phyloP scores from a whole-genome alignment of 2,329 filamentous ascomycete species.

The Pseudogymnoascus sp. region DNA sequence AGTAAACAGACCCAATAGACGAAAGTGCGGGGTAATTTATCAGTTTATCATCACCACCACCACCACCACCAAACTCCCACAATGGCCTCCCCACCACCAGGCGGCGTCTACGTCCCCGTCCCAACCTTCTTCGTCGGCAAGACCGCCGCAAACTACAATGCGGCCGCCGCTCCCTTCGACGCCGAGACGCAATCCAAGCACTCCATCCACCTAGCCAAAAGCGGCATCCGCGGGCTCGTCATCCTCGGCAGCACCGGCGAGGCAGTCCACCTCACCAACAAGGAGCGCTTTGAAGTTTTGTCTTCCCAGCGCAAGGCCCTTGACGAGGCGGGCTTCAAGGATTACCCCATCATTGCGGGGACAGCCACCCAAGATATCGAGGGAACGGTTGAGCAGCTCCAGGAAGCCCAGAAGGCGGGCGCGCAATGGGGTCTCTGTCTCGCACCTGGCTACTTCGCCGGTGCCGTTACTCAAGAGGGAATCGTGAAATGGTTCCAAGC shows the following conservation, averaged over 20 bases:
- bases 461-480: constrained; percentile 47
- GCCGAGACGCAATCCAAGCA: constrained; percentile 48
- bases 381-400: constrained; percentile 44
- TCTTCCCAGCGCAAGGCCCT: constrained; percentile 45
- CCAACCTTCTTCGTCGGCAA: constrained; percentile 49
- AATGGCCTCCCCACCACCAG: constrained; percentile 26
- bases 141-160: constrained; percentile 22
- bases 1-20: not conserved
- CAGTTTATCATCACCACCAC: not conserved
- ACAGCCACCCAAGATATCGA: constrained; percentile 48
- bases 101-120: constrained; percentile 37
- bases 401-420: constrained; percentile 44
- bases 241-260: constrained; percentile 56
- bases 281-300: constrained; percentile 47
- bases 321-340: constrained; percentile 45
- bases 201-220: constrained; percentile 49
- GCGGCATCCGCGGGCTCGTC: constrained; percentile 52
- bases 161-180: constrained; percentile 36
- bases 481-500: constrained; percentile 51
- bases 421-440: constrained; percentile 55
- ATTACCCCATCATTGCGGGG: constrained; percentile 52
- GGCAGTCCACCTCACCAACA: constrained; percentile 49
- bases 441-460: constrained; percentile 56
- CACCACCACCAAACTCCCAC: not conserved
- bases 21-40: constrained; percentile 7